Base-by-base conservation (phyloP, 345 rosid genomes). In the Ceriops decandra region DNA sequence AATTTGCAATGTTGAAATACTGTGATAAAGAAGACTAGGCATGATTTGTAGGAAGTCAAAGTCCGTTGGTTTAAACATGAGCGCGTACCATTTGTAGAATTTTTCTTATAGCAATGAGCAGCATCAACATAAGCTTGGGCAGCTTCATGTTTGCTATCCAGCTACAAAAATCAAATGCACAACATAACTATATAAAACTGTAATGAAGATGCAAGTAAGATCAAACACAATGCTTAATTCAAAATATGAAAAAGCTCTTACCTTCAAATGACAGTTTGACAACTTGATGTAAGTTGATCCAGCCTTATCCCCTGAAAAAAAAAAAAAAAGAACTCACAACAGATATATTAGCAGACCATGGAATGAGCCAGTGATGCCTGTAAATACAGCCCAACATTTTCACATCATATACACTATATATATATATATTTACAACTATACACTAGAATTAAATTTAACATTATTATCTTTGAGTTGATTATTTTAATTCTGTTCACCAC, bases 21-120 rank as follows among this genome's bases (percentile, higher is more conserved):
- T 21, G 28, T 21, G 17, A 56, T 3, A 56, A 20, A 15, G 24
- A 7, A 24, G 17, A 27, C 17, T 7, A 52, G 11, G 59, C n/a
- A n/a, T 32, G 6, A 32, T 27, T 42, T 3, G 15, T 3, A 42
- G 15, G 49, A 11, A 13, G 49, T 42, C 49, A 13, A 42, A 42
- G n/a, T 11, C 15, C 15, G 4, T 8, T 5, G 38, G n/a, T 27
- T 27, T 4, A 17, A 60, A 32, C 56, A 46, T 20, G 0, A 46
- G 1, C 7, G 16, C 88, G 60, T 84, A 89, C 97, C 97, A 69
- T 62, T 89, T 42, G 87, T 74, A 46, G 81, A 60, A n/a, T 85
- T 86, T 75, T 89, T 91, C 89, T 89, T 89, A 77, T 89, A 91
- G 83, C 91, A 89, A 67, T 89, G 90, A 72, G 90, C 93, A 79